Evolutionary conservation across 805 yeast genomes (phyloP).

Genomic region (Metschnikowia similis): DNA sequence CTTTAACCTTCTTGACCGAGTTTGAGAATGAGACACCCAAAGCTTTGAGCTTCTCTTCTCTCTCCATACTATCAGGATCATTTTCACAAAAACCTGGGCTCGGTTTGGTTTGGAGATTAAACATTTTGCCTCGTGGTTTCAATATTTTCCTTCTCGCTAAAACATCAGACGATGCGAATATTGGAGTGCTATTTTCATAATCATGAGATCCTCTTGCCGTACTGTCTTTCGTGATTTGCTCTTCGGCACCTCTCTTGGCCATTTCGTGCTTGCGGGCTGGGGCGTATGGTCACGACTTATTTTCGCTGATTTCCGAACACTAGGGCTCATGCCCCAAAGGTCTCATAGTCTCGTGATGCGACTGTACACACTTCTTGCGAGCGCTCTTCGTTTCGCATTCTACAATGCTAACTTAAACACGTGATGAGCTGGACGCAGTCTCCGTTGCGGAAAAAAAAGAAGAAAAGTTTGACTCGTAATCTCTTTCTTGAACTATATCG

Average conservation of each 20-base stretch:
- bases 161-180: conserved; percentile 51
- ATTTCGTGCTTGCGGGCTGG: conserved; percentile 22
- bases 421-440: conserved; percentile 7
- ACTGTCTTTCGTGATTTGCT: conserved; percentile 59
- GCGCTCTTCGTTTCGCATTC: background rate
- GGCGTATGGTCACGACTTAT: background rate
- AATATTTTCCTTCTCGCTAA: conserved; percentile 70
- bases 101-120: conserved; percentile 5
- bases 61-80: conserved; percentile 19
- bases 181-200: conserved; percentile 17
- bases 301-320: background rate
- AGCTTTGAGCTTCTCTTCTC: conserved; percentile 54
- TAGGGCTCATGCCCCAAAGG: conserved; percentile 16
- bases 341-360: background rate
- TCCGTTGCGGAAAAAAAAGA: conserved; percentile 10
- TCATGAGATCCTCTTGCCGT: conserved; percentile 23
- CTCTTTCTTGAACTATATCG: conserved; percentile 20
- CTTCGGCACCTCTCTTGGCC: conserved; percentile 67
- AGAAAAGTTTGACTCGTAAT: conserved; percentile 6
- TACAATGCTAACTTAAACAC: background rate
- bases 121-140: conserved; percentile 40
- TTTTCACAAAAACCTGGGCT: background rate
- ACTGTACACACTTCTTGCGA: background rate
- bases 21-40: conserved; percentile 57
- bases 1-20: conserved; percentile 40